Conservation (phyloP, 2,329 filamentous ascomycete species). For the Talaromyces verruculosus region DNA sequence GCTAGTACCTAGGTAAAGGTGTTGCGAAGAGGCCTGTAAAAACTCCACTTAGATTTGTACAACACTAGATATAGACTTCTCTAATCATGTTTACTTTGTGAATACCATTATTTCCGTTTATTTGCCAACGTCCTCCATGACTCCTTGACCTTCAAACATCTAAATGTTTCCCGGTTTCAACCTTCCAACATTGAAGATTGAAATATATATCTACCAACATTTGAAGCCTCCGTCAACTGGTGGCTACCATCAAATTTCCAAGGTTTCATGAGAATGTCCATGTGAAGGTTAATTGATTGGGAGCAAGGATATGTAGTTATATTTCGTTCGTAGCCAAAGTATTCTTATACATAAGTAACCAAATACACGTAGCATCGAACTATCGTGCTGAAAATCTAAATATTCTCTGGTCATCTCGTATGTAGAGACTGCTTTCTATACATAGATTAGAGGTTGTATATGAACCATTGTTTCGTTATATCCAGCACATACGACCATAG, state of each 20-base stretch:
- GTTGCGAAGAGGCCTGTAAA: neutral
- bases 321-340: too few relatives aligned
- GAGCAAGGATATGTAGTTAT: neutral
- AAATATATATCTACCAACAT: neutral
- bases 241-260: neutral
- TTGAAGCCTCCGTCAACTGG: neutral
- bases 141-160: too few relatives aligned
- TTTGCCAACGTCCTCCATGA: neutral
- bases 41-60: neutral
- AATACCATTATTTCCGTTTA: neutral
- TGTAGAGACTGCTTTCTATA: neutral
- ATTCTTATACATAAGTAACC: too few relatives aligned
- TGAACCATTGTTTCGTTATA: accelerated
- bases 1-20: neutral
- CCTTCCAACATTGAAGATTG: too few relatives aligned
- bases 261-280: neutral
- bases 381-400: neutral
- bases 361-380: neutral
- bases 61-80: neutral
- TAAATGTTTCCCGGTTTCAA: neutral
- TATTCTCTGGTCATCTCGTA: too few relatives aligned
- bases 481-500: neutral
- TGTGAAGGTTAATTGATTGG: neutral
- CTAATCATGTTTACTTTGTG: neutral
- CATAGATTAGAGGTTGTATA: neutral